phyloP scores from a whole-genome alignment of 1,284 basidiomycete species.

The Microbotryomycetes sp. region DNA sequence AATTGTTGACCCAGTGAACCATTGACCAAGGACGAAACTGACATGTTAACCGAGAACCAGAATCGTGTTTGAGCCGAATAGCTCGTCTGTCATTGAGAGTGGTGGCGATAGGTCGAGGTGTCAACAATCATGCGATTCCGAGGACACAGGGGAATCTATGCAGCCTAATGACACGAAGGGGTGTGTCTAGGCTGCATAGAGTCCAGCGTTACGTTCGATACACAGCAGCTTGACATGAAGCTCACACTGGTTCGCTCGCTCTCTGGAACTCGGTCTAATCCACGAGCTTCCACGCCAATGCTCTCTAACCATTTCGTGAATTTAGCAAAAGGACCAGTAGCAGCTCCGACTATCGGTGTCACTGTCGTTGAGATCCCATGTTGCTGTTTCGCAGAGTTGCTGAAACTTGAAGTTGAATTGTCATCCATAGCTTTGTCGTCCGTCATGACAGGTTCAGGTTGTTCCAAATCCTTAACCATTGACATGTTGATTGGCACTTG shows the following conservation, averaged over 20 bases:
- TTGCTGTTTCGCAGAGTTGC: too few species aligned
- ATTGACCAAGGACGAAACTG: slow-evolving; percentile 16
- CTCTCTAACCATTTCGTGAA: slow-evolving; percentile 7
- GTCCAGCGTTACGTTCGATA: too few species aligned
- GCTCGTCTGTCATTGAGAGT: not conserved
- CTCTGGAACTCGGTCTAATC: slow-evolving; percentile 17
- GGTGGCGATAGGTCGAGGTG: not conserved
- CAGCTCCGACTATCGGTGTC: too few species aligned
- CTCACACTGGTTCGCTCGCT: slow-evolving; percentile 16
- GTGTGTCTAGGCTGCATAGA: too few species aligned
- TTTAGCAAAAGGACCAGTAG: slow-evolving; percentile 11
- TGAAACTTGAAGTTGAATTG: too few species aligned
- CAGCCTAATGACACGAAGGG: too few species aligned
- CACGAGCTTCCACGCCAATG: slow-evolving; percentile 19
- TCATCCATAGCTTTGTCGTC: not conserved
- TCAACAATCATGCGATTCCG: slow-evolving; percentile 3
- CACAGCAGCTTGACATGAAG: too few species aligned
- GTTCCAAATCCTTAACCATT: not conserved
- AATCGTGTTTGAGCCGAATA: slow-evolving; percentile 7
- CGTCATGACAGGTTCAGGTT: not conserved
- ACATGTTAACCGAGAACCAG: slow-evolving; percentile 29
- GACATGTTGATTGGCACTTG: too few species aligned
- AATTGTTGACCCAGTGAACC: slow-evolving; percentile 17
- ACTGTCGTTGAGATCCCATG: too few species aligned
- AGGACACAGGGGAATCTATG: too few species aligned